Evolutionary conservation across 78 protist species (phyloP).

Genomic region (Cavenderia fasciculata): DNA sequence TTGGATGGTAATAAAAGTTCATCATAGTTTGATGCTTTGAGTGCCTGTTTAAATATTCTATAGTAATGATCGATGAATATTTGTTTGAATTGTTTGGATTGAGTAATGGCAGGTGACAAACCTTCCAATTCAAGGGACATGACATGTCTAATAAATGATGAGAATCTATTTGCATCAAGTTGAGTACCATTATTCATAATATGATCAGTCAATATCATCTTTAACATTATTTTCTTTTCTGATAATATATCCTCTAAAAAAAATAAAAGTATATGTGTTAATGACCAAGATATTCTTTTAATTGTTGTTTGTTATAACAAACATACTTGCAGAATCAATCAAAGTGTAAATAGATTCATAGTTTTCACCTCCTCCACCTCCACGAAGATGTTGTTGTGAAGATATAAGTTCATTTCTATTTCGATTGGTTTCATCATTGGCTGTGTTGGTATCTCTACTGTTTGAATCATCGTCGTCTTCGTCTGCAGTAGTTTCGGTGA

Average conservation of each 20-base stretch:
- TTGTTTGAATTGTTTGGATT: conserved; percentile 29
- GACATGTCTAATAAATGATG: conserved; percentile 26
- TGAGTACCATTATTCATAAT: not conserved
- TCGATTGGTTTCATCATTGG: not conserved
- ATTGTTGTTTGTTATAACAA: not conserved
- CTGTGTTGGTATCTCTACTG: not conserved
- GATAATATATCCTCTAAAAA: conserved; percentile 22
- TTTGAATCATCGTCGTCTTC: not conserved
- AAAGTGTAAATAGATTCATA: not conserved
- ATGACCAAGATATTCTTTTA: not conserved
- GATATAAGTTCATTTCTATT: not conserved
- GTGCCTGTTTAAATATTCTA: conserved; percentile 24
- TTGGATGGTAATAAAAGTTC: too few relatives aligned
- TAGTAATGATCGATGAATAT: conserved; percentile 39
- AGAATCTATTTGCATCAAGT: conserved; percentile 17
- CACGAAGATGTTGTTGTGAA: not conserved
- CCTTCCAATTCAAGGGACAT: conserved; percentile 34
- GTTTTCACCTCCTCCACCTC: not conserved
- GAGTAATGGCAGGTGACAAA: conserved; percentile 21
- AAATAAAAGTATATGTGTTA: not conserved
- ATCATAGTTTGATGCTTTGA: conserved; percentile 7
- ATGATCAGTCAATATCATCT: conserved; percentile 40
- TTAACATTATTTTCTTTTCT: conserved; percentile 54
- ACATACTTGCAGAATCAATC: conserved; percentile 2
- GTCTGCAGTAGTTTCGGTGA: too few relatives aligned